These are phyloP conservation scores for Annulohypoxylon stygium DNA, from an alignment of 495 filamentous ascomycete species.

Conservation along the genomic window DNA sequence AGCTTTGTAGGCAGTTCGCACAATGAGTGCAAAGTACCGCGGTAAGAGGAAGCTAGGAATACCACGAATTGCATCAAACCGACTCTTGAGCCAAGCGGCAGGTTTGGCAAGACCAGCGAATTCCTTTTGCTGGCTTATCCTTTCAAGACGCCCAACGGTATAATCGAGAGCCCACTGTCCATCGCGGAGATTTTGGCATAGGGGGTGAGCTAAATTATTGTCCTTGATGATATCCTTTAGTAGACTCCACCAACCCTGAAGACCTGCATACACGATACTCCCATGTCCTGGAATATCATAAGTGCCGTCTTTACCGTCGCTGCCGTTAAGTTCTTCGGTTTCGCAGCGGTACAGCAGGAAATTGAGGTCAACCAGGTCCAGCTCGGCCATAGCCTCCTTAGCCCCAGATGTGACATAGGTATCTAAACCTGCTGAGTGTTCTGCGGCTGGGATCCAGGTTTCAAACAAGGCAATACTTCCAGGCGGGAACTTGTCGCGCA, in stretches of 20 bases:
- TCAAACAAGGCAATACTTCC: constrained; percentile 96
- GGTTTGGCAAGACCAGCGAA: constrained; percentile 72
- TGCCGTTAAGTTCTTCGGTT: constrained; percentile 88
- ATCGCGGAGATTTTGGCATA: constrained; percentile 91
- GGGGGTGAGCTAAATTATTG: constrained; percentile 92
- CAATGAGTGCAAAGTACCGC: constrained; percentile 89
- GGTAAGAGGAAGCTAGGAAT: constrained; percentile 92
- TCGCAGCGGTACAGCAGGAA: constrained; percentile 93
- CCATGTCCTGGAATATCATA: constrained; percentile 89
- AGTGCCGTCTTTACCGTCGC: constrained; percentile 82
- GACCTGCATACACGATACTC: constrained; percentile 90
- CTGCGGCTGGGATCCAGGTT: constrained; percentile 89
- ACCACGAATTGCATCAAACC: constrained; percentile 84
- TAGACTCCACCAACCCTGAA: constrained; percentile 99
- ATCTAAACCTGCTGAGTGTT: constrained; percentile 84
- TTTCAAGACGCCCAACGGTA: constrained; percentile 81
- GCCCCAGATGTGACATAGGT: constrained; percentile 85
- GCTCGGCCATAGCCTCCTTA: constrained; percentile 78
- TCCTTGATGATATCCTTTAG: constrained; percentile 85
- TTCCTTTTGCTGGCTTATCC: constrained; percentile 70
- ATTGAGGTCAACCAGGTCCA: constrained; percentile 86
- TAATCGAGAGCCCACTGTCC: constrained; percentile 97
- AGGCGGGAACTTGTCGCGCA: constrained; percentile 86
- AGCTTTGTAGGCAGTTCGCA: constrained; percentile 87
- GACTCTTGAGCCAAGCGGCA: constrained; percentile 81